A percentile compares a stretch with the other conserved stretches of the same genome.
These are phyloP conservation scores for Penicillium sp. DNA, from an alignment of 2,329 filamentous ascomycete species.

Conservation along the genomic window DNA sequence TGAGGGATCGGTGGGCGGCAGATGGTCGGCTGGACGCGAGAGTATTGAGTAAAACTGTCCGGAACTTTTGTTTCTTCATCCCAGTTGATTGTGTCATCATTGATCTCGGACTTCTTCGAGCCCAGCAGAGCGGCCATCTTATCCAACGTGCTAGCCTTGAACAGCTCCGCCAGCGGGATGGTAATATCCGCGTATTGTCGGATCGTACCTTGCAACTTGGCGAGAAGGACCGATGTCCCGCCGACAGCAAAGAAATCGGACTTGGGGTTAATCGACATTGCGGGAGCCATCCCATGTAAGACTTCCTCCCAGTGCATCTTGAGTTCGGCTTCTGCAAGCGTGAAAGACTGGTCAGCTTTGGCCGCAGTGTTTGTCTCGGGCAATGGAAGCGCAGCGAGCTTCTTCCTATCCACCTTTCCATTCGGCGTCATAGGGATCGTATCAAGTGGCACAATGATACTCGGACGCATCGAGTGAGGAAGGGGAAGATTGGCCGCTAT, in stretches of 20 bases:
- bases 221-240: neutral
- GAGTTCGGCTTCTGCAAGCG: neutral
- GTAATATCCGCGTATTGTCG: neutral
- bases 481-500: neutral
- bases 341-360: neutral
- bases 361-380: neutral
- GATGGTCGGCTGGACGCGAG: neutral
- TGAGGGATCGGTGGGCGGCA: neutral
- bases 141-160: neutral
- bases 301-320: neutral
- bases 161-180: neutral
- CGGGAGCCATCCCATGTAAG: neutral
- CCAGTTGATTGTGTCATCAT: neutral
- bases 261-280: neutral
- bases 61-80: neutral
- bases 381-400: neutral
- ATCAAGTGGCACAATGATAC: neutral
- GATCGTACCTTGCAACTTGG: neutral
- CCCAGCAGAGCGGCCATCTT: neutral
- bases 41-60: neutral
- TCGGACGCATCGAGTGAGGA: neutral
- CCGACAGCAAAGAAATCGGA: neutral
- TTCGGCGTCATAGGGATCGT: neutral
- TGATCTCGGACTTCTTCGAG: neutral
- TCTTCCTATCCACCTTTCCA: neutral